Conservation (phyloP, 1,284 basidiomycete species). For the Earliella scabrosa region DNA sequence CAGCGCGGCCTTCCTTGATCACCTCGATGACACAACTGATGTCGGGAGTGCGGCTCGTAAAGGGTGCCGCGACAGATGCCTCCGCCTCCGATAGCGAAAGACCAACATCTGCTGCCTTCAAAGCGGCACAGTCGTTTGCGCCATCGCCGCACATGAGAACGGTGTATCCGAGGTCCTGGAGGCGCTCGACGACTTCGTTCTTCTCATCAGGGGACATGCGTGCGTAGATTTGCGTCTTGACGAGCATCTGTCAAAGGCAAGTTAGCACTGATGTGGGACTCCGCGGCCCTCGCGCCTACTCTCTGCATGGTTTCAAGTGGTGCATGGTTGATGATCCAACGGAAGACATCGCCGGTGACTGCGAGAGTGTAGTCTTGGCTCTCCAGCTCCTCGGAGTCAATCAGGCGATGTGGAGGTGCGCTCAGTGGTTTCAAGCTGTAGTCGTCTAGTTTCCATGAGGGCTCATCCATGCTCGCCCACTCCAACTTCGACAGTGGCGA, state of each 20-base stretch:
- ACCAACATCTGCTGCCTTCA: slow-evolving; percentile 98
- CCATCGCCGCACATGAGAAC: slow-evolving; percentile 99
- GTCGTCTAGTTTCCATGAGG: slow-evolving; percentile 83
- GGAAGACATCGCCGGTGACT: slow-evolving; percentile 96
- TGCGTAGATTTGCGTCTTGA: slow-evolving; percentile 96
- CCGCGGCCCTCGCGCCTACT: slow-evolving; percentile 60
- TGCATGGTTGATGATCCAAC: slow-evolving; percentile 98
- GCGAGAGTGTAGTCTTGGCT: slow-evolving; percentile 93
- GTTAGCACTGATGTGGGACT: background rate
- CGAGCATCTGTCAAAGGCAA: slow-evolving; percentile 79
- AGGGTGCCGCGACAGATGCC: slow-evolving; percentile 98
- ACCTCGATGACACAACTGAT: slow-evolving; percentile 97
- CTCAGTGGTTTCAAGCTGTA: slow-evolving; percentile 85
- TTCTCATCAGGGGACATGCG: slow-evolving; percentile 99
- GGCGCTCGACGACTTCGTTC: slow-evolving; percentile 95
- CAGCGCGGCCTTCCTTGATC: slow-evolving; percentile 94
- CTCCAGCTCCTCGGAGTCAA: slow-evolving; percentile 71
- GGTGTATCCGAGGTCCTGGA: slow-evolving; percentile 93
- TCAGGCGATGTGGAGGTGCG: slow-evolving; percentile 65
- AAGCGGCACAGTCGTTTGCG: slow-evolving; percentile 97
- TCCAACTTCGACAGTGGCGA: slow-evolving; percentile 75
- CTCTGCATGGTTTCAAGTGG: slow-evolving; percentile 93
- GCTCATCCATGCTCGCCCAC: slow-evolving; percentile 95
- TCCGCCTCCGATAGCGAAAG: slow-evolving; percentile 98
- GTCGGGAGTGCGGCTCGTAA: slow-evolving; percentile 93